Conservation (phyloP, 1,284 basidiomycete species). For the Trichosporon sp. region DNA sequence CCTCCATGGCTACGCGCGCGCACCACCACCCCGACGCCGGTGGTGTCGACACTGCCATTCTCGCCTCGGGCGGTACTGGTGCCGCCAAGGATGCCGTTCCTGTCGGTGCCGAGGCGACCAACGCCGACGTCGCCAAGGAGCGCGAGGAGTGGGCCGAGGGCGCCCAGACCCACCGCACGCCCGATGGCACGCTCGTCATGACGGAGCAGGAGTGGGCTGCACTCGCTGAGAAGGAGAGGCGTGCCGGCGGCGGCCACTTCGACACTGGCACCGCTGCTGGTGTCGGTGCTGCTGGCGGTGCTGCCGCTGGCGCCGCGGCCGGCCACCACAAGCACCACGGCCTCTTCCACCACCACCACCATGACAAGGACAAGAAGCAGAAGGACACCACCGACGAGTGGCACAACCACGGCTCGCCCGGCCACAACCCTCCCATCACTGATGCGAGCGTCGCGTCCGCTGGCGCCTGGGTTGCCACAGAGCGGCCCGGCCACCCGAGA, state of each 20-base stretch:
- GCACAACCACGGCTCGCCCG: no score
- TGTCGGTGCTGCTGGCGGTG: not conserved
- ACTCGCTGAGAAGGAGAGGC: slow-evolving; percentile 7
- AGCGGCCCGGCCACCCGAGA: no score
- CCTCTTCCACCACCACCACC: not conserved
- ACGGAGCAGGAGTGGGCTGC: slow-evolving; percentile 11
- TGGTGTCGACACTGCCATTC: not conserved
- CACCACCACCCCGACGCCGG: slow-evolving; percentile 13
- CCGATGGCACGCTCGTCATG: slow-evolving; percentile 9
- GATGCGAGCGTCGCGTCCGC: no score
- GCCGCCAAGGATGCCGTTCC: slow-evolving; percentile 13
- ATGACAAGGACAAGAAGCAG: not conserved
- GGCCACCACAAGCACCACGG: not conserved
- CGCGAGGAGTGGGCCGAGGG: not conserved
- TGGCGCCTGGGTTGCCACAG: no score
- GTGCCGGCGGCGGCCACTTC: not conserved
- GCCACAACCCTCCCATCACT: no score
- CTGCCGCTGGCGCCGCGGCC: not conserved
- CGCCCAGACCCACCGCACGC: slow-evolving; percentile 1
- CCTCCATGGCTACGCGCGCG: not conserved
- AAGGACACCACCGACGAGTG: not conserved
- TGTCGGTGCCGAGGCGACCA: slow-evolving; percentile 2
- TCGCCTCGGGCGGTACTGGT: slow-evolving; percentile 9
- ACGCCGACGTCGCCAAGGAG: slow-evolving; percentile 4
- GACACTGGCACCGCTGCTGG: not conserved